phyloP scores from a whole-genome alignment of 2,329 filamentous ascomycete species.

The Macrophomina tecta region DNA sequence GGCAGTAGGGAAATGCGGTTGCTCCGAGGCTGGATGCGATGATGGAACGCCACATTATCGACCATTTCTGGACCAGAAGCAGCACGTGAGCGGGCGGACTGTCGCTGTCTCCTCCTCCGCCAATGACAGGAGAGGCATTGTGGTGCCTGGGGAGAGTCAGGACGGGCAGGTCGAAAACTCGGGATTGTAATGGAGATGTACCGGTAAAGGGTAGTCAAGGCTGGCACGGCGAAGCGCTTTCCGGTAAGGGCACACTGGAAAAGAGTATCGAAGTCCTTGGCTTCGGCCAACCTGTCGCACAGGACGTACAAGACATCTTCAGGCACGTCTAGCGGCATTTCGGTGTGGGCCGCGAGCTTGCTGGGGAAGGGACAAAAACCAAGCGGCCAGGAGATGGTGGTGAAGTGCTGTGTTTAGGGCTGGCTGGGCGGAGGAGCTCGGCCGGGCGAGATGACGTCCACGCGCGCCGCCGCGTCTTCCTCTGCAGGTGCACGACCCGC shows the following conservation, averaged over 20 bases:
- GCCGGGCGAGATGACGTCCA: constrained; percentile 25
- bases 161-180: background rate
- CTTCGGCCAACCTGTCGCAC: constrained; percentile 62
- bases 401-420: constrained; percentile 28
- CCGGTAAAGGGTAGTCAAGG: constrained; percentile 69
- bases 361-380: background rate
- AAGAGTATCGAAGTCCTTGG: constrained; percentile 65
- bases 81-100: constrained; percentile 52
- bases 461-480: constrained; percentile 1
- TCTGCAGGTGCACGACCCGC: background rate
- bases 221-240: constrained; percentile 62
- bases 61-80: constrained; percentile 62
- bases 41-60: constrained; percentile 71
- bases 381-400: constrained; percentile 19
- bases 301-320: constrained; percentile 67
- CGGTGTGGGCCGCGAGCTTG: background rate
- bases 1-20: constrained; percentile 72
- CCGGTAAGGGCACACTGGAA: constrained; percentile 64
- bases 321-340: constrained; percentile 47
- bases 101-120: constrained; percentile 48
- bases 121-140: constrained; percentile 50
- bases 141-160: constrained; percentile 44
- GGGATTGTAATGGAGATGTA: constrained; percentile 38
- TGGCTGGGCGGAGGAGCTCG: background rate
- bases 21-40: constrained; percentile 67